Evolutionary conservation across 352 stramenopile genomes (phyloP).

Genomic region (Lagenidium sp.): DNA sequence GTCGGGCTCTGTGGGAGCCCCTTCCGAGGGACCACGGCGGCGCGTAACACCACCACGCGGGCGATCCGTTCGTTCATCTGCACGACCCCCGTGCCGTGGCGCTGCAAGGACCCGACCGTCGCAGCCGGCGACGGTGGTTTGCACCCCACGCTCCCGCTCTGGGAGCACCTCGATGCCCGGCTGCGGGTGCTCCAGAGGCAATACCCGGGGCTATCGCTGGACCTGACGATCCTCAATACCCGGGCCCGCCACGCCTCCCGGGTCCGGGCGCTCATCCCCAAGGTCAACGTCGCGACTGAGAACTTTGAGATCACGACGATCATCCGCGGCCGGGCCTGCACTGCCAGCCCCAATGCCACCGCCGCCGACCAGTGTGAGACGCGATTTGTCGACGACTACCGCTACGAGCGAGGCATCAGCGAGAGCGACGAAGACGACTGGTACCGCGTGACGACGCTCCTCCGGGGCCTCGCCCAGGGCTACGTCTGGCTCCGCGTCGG

Average conservation of each 20-base stretch:
- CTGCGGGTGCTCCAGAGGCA: background rate
- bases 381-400: slow-evolving; percentile 15
- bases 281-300: background rate
- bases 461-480: slow-evolving; percentile 3
- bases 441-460: background rate
- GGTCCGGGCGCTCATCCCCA: no score
- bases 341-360: background rate
- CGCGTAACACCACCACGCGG: background rate
- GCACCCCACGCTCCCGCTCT: background rate
- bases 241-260: background rate
- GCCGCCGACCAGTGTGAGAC: slow-evolving; percentile 3
- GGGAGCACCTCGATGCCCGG: background rate
- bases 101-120: background rate
- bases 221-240: background rate
- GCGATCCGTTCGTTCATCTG: background rate
- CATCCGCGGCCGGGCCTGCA: slow-evolving; percentile 6
- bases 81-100: background rate
- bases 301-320: slow-evolving; percentile 7
- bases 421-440: slow-evolving; percentile 1
- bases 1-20: no score
- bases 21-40: no score
- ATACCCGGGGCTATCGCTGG: background rate
- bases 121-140: no score
- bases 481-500: slow-evolving; percentile 13
- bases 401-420: slow-evolving; percentile 10